phyloP scores from a whole-genome alignment of 306 rosid genomes.

The Lotus japonicus region DNA sequence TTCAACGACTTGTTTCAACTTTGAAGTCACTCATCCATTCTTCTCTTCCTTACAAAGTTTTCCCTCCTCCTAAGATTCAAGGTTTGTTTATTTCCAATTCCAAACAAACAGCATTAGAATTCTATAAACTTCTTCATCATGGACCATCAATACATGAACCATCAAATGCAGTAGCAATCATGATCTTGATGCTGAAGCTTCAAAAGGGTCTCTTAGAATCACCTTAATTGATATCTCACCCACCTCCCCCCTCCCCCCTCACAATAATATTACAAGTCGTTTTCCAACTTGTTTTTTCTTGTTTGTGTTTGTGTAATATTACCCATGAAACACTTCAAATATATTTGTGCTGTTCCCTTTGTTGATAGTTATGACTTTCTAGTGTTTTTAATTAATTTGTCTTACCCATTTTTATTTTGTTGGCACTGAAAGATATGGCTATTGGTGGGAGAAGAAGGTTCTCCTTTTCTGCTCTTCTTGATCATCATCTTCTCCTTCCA shows the following conservation, averaged over 20 bases:
- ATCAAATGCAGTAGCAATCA: conserved; percentile 55
- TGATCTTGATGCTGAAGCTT: conserved; percentile 53
- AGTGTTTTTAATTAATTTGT: neutral
- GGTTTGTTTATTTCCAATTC: neutral
- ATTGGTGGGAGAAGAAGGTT: neutral
- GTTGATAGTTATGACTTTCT: conserved; percentile 20
- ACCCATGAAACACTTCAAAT: conserved; percentile 13
- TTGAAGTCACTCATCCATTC: neutral
- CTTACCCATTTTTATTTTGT: neutral
- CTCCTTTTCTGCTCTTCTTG: neutral
- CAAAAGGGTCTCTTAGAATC: conserved; percentile 15
- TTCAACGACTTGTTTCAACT: conserved; percentile 1
- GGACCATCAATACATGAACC: too few relatives aligned
- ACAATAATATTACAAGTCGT: conserved; percentile 29
- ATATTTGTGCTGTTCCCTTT: neutral
- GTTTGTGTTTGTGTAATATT: conserved; percentile 17
- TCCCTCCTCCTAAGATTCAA: conserved; percentile 11
- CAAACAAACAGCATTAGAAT: neutral
- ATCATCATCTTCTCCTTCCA: conserved; percentile 24
- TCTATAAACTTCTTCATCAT: neutral
- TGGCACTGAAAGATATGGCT: conserved; percentile 31
- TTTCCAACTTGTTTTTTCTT: conserved; percentile 13
- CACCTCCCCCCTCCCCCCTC: conserved; percentile 43
- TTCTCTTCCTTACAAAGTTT: conserved; percentile 11
- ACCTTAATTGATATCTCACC: conserved; percentile 53